Conservation (phyloP, 2,329 filamentous ascomycete genomes). For the Cordyceps javanica region DNA sequence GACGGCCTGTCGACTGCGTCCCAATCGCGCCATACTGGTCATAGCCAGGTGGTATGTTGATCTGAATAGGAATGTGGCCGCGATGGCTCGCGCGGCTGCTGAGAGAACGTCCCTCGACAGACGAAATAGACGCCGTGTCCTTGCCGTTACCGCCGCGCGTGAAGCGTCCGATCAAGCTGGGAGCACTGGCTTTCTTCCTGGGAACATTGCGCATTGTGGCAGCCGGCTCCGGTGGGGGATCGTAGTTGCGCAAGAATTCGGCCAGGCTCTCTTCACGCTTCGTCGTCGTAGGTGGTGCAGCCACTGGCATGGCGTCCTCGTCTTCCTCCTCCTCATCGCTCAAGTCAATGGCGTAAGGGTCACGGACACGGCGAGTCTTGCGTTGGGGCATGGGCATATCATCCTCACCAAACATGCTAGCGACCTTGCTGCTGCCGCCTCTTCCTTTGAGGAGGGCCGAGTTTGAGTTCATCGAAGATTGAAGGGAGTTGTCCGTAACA, state of each 20-base stretch:
- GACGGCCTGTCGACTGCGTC: constrained; percentile 15
- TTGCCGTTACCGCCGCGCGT: constrained; percentile 29
- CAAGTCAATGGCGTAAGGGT: constrained; percentile 89
- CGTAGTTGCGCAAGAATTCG: constrained; percentile 65
- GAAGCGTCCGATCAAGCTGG: constrained; percentile 57
- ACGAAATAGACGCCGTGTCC: constrained; percentile 21
- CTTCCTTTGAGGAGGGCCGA: constrained; percentile 57
- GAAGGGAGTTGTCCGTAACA: constrained; percentile 51
- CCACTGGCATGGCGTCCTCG: constrained; percentile 38
- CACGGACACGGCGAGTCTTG: constrained; percentile 71
- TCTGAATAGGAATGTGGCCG: constrained; percentile 49
- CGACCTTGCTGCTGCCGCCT: constrained; percentile 23
- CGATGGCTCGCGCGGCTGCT: constrained; percentile 32
- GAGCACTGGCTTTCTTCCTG: constrained; percentile 60
- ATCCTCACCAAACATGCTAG: constrained; percentile 41
- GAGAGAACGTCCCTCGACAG: constrained; percentile 28
- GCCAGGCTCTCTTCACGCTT: constrained; percentile 60
- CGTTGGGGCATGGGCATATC: constrained; percentile 58
- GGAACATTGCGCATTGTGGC: constrained; percentile 32
- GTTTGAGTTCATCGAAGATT: constrained; percentile 68
- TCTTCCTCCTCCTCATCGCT: constrained; percentile 62
- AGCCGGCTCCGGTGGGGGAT: constrained; percentile 53
- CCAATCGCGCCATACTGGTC: constrained; percentile 35
- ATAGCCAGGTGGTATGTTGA: constrained; percentile 40
- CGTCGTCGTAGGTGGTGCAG: constrained; percentile 27